Evolutionary conservation across 768 basidiomycete species (phyloP).

Genomic region (Macrolepiota fuliginosa): DNA sequence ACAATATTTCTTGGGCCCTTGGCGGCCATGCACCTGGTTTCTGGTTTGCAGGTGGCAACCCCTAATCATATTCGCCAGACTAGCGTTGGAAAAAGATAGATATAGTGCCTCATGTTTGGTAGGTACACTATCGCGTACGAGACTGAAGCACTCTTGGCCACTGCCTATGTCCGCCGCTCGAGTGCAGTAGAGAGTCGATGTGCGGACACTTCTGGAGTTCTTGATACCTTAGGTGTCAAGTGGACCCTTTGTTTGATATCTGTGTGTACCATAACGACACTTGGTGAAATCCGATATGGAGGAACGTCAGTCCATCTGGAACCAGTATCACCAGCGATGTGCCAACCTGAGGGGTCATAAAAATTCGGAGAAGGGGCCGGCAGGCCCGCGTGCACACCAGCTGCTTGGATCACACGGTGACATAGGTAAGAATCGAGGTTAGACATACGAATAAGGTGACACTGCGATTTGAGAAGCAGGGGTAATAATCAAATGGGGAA

Average conservation of each 20-base stretch:
- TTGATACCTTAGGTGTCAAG: neutral
- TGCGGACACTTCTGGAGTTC: neutral
- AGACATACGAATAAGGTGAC: neutral
- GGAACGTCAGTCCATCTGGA: too few species aligned
- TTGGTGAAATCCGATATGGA: too few species aligned
- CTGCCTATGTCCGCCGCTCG: too few species aligned
- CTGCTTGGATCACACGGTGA: neutral
- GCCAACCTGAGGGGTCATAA: too few species aligned
- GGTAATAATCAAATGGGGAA: neutral
- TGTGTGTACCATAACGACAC: neutral
- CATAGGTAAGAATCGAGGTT: neutral
- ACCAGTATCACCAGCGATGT: too few species aligned
- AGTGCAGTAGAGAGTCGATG: neutral
- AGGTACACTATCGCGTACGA: neutral
- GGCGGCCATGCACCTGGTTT: neutral
- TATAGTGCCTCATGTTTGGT: neutral
- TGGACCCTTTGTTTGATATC: neutral
- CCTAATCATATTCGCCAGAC: neutral
- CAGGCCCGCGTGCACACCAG: neutral
- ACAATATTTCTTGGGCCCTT: neutral
- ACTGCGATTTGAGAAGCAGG: neutral
- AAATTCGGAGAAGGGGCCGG: too few species aligned
- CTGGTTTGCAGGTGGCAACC: neutral
- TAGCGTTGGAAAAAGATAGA: neutral
- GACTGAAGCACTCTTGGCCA: neutral